These are phyloP conservation scores for Oryza glaberrima DNA, from an alignment of 176 grass and related monocot species.

Conservation along the genomic window DNA sequence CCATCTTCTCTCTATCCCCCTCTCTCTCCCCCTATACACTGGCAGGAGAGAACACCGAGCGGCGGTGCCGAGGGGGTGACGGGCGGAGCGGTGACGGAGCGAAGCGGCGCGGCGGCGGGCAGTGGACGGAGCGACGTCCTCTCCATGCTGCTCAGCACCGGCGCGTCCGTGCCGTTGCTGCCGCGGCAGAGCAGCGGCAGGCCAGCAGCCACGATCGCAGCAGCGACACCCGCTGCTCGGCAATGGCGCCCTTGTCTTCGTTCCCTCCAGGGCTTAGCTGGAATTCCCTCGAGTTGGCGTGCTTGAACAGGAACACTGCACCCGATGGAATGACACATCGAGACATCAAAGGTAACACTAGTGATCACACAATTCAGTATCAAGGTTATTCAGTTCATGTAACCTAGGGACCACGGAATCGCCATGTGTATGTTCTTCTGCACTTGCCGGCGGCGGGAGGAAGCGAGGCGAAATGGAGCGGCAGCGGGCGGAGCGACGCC, in stretches of 20 bases:
- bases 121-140: neutral
- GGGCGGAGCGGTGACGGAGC: too few species aligned
- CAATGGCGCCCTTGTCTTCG: constrained; percentile 23
- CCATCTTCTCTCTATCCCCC: too few species aligned
- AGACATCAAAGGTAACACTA: neutral
- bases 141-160: constrained; percentile 63
- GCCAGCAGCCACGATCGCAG: constrained; percentile 54
- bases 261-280: constrained; percentile 35
- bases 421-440: neutral
- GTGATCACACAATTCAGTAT: neutral
- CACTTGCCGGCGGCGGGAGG: neutral
- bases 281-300: constrained; percentile 65
- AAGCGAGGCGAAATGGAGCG: too few species aligned
- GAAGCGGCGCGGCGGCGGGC: too few species aligned
- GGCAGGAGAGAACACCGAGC: too few species aligned
- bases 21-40: too few species aligned
- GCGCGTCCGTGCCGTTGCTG: constrained; percentile 65
- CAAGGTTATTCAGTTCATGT: too few species aligned
- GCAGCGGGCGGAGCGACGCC: too few species aligned
- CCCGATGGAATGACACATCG: neutral
- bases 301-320: constrained; percentile 75
- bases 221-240: constrained; percentile 46
- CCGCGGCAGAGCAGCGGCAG: constrained; percentile 76
- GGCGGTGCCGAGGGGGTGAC: too few species aligned
- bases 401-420: neutral